A percentile compares a stretch with the other conserved stretches of the same genome.
Conservation (phyloP, 1,284 basidiomycete genomes). For the Earliella scabrosa region DNA sequence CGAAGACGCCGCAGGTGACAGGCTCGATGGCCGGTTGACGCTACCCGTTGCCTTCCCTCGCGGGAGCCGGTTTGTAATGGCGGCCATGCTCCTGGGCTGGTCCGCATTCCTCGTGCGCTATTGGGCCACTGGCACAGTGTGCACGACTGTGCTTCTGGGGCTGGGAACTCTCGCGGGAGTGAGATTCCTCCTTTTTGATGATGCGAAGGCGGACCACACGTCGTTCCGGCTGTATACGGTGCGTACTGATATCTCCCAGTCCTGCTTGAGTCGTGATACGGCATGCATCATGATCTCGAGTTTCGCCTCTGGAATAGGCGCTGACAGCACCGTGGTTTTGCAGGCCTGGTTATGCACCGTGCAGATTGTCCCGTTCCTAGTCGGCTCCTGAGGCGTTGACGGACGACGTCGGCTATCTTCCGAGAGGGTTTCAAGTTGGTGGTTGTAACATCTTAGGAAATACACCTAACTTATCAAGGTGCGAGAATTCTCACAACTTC, state of each 20-base stretch:
- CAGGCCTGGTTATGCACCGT: constrained; percentile 16
- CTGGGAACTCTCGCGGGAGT: constrained; percentile 1
- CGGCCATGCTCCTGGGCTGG: constrained; percentile 4
- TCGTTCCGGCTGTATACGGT: constrained; percentile 16
- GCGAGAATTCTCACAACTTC: too few relatives aligned
- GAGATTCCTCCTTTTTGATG: neutral
- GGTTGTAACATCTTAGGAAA: too few relatives aligned
- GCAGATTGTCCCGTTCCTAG: constrained; percentile 14
- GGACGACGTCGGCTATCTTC: too few relatives aligned
- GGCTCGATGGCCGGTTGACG: constrained; percentile 39
- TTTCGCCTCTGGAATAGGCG: too few relatives aligned
- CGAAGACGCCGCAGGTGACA: constrained; percentile 43
- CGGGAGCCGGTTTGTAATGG: constrained; percentile 4
- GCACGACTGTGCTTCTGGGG: neutral
- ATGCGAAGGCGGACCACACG: neutral
- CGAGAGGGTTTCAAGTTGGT: too few relatives aligned
- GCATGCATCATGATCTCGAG: neutral
- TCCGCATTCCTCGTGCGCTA: constrained; percentile 5
- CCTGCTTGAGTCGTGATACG: neutral
- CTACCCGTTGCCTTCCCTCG: constrained; percentile 41
- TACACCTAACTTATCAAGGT: neutral
- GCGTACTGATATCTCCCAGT: neutral
- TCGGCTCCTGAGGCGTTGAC: neutral
- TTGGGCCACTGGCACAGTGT: neutral
- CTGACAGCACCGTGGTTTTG: neutral